A percentile compares a stretch with the other conserved stretches of the same genome.
These are phyloP conservation scores for Meredithiella fracta DNA, from an alignment of 2,329 filamentous ascomycete species.

Conservation along the genomic window DNA sequence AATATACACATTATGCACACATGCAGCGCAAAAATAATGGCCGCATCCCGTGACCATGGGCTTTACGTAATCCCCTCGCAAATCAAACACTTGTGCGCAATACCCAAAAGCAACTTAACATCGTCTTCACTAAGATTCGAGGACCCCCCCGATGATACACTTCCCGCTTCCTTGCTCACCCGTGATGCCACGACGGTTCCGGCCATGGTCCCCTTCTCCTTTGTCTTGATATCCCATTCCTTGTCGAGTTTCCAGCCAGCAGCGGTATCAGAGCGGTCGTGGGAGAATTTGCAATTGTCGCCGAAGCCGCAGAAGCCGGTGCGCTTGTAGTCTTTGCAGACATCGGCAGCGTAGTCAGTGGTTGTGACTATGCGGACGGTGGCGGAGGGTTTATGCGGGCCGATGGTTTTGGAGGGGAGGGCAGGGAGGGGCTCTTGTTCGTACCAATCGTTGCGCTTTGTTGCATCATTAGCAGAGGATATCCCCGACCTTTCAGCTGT, in stretches of 20 bases:
- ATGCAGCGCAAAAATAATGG: slow-evolving; percentile 90
- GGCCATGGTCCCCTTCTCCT: slow-evolving; percentile 45
- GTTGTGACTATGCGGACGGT: slow-evolving; percentile 85
- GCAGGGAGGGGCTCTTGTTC: slow-evolving; percentile 51
- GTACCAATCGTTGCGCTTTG: slow-evolving; percentile 78
- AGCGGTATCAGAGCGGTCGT: slow-evolving; percentile 63
- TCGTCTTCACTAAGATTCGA: slow-evolving; percentile 33
- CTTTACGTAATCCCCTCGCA: slow-evolving; percentile 61
- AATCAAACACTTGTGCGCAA: slow-evolving; percentile 80
- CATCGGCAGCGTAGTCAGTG: slow-evolving; percentile 79
- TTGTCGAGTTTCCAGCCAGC: slow-evolving; percentile 90
- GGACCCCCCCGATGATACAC: slow-evolving; percentile 23
- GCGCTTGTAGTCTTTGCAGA: slow-evolving; percentile 88
- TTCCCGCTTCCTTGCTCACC: slow-evolving; percentile 30
- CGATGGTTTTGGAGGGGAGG: slow-evolving; percentile 42
- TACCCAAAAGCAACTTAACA: slow-evolving; percentile 59
- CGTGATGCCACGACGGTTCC: slow-evolving; percentile 45
- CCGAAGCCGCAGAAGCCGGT: slow-evolving; percentile 50
- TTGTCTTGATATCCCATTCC: slow-evolving; percentile 79
- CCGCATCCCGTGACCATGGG: slow-evolving; percentile 81
- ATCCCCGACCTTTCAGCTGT: slow-evolving; percentile 47
- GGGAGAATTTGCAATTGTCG: slow-evolving; percentile 68
- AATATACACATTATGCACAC: slow-evolving; percentile 71
- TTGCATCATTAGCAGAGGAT: slow-evolving; percentile 65
- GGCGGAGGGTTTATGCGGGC: slow-evolving; percentile 72